Conservation (phyloP, 345 rosid genomes). For the Draba incana region DNA sequence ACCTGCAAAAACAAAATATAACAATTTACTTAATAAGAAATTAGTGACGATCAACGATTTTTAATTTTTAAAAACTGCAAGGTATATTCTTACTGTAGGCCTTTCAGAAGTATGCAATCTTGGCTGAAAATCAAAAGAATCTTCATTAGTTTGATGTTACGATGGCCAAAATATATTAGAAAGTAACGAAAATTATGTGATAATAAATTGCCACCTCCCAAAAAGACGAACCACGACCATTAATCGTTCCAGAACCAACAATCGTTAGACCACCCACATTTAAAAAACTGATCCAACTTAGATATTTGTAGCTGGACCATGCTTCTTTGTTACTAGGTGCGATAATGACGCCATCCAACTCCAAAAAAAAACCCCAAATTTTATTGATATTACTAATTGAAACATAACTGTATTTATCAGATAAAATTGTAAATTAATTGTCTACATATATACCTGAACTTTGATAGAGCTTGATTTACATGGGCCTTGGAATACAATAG, state of each 20-base stretch:
- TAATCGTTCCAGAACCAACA: slow-evolving; percentile 30
- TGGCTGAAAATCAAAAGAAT: not conserved
- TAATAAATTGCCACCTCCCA: slow-evolving; percentile 23
- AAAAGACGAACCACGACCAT: slow-evolving; percentile 30
- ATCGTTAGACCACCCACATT: not conserved
- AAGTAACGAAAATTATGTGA: not conserved
- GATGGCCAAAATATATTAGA: not conserved
- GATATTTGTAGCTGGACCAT: not conserved
- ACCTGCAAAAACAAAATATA: slow-evolving; percentile 9
- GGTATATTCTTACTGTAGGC: slow-evolving; percentile 16
- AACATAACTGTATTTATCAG: too few species aligned
- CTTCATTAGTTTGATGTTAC: not conserved
- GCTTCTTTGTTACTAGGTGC: slow-evolving; percentile 15
- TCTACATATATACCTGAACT: slow-evolving; percentile 26
- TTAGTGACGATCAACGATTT: not conserved
- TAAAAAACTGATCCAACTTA: slow-evolving; percentile 18
- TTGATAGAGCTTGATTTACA: slow-evolving; percentile 22
- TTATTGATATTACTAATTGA: not conserved
- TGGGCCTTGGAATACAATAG: slow-evolving; percentile 29
- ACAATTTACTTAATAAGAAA: not conserved
- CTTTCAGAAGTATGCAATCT: slow-evolving; percentile 13
- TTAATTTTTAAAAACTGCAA: not conserved
- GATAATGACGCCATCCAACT: slow-evolving; percentile 34
- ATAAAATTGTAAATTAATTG: not conserved
- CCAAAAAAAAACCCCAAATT: not conserved